Base-by-base conservation (phyloP, 768 basidiomycete genomes). In the Thelephora aurantiotincta region DNA sequence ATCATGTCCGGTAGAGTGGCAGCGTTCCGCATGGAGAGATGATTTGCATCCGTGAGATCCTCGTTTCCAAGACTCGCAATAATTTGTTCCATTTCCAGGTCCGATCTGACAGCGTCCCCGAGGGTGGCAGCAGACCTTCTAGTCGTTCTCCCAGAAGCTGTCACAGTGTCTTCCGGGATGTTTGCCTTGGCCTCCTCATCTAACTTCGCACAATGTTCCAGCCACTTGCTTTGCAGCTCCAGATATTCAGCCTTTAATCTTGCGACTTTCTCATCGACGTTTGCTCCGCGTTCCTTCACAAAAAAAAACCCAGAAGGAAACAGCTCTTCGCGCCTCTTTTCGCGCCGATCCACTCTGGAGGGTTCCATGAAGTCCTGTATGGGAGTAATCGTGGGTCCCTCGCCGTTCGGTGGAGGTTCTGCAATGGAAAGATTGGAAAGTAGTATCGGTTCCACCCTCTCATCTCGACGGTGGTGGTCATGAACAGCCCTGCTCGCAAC, bases 71-170 rank as follows among this genome's bases (percentile, higher is more conserved):
- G 68, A 57, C 82, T 88, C n/a, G 89, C 89, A 49, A 98, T 85
- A 58, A 98, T 91, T 64, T 92, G 90, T 57, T 96, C 88, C 79
- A 96, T 92, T 68, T 97, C 94, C 48, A 94, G 73, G 63, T 97
- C 93, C 14, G 92, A 91, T 3, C 90, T 82, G 13, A 92, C 92
- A 12, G 88, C 81, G 62, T 96, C 93, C 22, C 88, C 88, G 52
- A 87, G 65, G 37, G 65, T 67, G 0, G 82, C 80, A 43, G 80
- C 71, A 9, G 82, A 76, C 20, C 88, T 77, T 23, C 87, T 75
- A 7, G 86, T 88, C 36, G 82, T 80, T 45, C 87, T 65, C 13
- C 71, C 71, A 18, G 70, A 54, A 33, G 68, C 62, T 4, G 61
- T 61, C 13, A 65, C 56, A 13, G 67, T 65, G 47, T 72, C 73